A percentile compares a stretch with the other conserved stretches of the same genome.
Conservation (phyloP, 2,329 filamentous ascomycete species). For the Fusarium domesticum region DNA sequence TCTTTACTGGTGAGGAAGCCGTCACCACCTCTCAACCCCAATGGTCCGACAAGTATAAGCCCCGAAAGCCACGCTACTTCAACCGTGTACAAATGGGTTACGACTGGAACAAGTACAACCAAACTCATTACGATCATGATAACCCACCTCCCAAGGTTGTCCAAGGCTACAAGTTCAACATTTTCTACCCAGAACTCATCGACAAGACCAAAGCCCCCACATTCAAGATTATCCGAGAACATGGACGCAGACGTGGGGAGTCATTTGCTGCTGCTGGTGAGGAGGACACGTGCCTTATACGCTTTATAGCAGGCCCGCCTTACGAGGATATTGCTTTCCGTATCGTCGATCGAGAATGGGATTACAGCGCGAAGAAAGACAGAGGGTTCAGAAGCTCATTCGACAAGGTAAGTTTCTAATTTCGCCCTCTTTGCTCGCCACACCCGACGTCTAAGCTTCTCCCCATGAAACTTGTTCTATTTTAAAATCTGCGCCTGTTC, state of each 20-base stretch:
- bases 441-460: too few species aligned
- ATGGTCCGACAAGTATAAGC: conserved; percentile 82
- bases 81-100: conserved; percentile 99
- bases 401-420: conserved; percentile 75
- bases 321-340: conserved; percentile 97
- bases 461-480: too few species aligned
- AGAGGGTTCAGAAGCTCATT: conserved; percentile 95
- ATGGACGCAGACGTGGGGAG: conserved; percentile 83
- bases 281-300: conserved; percentile 94
- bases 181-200: conserved; percentile 96
- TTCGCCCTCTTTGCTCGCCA: too few species aligned
- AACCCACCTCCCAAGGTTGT: conserved; percentile 97
- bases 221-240: conserved; percentile 91
- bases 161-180: conserved; percentile 99
- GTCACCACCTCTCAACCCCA: conserved; percentile 59
- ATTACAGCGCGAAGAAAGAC: conserved; percentile 94
- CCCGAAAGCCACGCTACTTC: conserved; percentile 93
- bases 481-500: too few species aligned
- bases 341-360: conserved; percentile 98
- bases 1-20: conserved; percentile 86
- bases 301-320: conserved; percentile 90
- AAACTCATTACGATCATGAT: conserved; percentile 98
- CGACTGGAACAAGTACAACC: conserved; percentile 99
- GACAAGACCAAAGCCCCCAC: conserved; percentile 93
- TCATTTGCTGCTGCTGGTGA: conserved; percentile 91